Percentiles rank a stretch among this genome's conserved stretches.
Conservation (phyloP, 352 stramenopile species). For the Labyrinthula sp. region DNA sequence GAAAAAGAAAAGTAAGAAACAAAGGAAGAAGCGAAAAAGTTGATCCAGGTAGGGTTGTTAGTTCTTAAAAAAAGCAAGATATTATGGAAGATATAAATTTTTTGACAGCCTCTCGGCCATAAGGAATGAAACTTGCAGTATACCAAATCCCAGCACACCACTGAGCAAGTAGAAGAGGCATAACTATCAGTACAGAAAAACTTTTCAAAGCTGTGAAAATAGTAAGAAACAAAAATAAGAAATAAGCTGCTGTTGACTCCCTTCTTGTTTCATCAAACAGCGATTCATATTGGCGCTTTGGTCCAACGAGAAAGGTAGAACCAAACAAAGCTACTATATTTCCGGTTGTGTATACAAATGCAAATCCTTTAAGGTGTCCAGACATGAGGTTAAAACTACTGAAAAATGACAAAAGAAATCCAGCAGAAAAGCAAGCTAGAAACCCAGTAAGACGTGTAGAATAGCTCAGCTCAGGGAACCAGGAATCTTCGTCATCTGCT, state of each 20-base stretch:
- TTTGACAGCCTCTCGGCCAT: constrained; percentile 38
- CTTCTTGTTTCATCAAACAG: constrained; percentile 40
- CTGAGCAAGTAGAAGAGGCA: constrained; percentile 44
- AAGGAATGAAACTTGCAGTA: constrained; percentile 52
- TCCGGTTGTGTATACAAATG: constrained; percentile 38
- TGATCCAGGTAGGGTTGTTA: too few species aligned
- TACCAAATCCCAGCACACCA: constrained; percentile 54
- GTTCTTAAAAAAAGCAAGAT: too few species aligned
- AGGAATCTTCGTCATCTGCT: too few species aligned
- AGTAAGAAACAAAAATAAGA: constrained; percentile 36
- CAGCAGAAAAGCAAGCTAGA: constrained; percentile 10
- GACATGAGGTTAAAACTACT: constrained; percentile 6
- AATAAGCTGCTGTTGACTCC: constrained; percentile 35
- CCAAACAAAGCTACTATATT: constrained; percentile 38
- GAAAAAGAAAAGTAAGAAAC: too few species aligned
- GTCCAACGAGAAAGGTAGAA: constrained; percentile 40
- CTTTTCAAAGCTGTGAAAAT: constrained; percentile 31
- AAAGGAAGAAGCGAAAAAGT: too few species aligned
- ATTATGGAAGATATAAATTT: too few species aligned
- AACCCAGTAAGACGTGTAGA: constrained; percentile 19
- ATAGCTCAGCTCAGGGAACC: constrained; percentile 27
- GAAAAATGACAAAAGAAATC: constrained; percentile 6
- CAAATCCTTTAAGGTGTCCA: constrained; percentile 30
- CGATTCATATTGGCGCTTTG: constrained; percentile 36
- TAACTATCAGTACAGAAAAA: constrained; percentile 32